phyloP scores from a whole-genome alignment of 1,284 basidiomycete genomes.

The Sanghuangporus sanghuang region DNA sequence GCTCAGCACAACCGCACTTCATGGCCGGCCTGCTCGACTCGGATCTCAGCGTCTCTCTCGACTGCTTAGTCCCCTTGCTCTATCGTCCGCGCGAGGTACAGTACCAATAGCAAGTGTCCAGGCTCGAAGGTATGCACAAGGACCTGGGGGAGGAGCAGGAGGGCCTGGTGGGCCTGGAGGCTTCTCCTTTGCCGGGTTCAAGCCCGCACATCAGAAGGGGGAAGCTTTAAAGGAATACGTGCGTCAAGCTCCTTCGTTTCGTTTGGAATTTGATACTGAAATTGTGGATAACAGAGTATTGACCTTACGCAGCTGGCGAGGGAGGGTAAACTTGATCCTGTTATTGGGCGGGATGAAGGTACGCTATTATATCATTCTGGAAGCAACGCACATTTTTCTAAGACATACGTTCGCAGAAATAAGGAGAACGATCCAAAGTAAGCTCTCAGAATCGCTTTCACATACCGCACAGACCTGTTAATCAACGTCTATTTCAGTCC shows the following conservation, averaged over 20 bases:
- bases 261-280: background rate
- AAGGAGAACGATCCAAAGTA: constrained; percentile 84
- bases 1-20: no score
- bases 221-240: constrained; percentile 83
- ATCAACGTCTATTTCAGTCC: constrained; percentile 39
- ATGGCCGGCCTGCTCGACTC: background rate
- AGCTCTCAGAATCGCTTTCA: constrained; percentile 26
- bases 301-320: constrained; percentile 83
- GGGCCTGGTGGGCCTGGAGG: constrained; percentile 30
- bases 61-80: background rate
- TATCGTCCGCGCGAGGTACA: background rate
- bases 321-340: constrained; percentile 84
- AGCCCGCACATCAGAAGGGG: constrained; percentile 63
- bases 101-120: background rate
- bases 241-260: constrained; percentile 26
- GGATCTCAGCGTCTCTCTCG: background rate
- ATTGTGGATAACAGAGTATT: constrained; percentile 46
- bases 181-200: constrained; percentile 59
- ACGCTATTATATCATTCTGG: constrained; percentile 20
- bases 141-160: constrained; percentile 30
- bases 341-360: constrained; percentile 86
- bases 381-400: background rate
- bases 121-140: constrained; percentile 29
- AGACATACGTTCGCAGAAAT: constrained; percentile 55
- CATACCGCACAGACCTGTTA: no score